A percentile compares a stretch with the other conserved stretches of the same genome.
Evolutionary conservation across 305 asterid genomes (phyloP).

Genomic region (Rubia tinctorum): DNA sequence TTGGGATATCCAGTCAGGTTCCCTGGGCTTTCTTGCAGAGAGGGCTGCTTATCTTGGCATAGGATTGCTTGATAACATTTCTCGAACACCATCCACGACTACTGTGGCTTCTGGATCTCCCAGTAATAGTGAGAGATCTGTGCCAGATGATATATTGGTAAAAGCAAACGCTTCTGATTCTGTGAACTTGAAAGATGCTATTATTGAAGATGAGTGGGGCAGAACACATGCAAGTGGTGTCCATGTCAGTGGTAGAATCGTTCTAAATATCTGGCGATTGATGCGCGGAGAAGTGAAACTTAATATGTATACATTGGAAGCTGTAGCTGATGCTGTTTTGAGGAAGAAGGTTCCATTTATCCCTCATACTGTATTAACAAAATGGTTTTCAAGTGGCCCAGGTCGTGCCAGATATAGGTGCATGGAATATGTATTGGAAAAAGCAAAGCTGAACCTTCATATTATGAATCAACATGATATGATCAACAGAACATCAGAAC

Average conservation of each 20-base stretch:
- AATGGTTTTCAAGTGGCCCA: constrained; percentile 94
- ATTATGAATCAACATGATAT: constrained; percentile 88
- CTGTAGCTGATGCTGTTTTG: constrained; percentile 88
- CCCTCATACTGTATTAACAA: constrained; percentile 65
- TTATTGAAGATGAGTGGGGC: constrained; percentile 99
- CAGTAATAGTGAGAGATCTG: constrained; percentile 35
- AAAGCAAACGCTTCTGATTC: constrained; percentile 43
- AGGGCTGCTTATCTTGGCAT: constrained; percentile 92
- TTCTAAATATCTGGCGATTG: constrained; percentile 92
- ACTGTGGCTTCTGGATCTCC: constrained; percentile 39
- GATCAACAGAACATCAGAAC: constrained; percentile 97
- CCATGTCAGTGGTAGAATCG: constrained; percentile 95
- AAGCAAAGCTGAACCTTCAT: constrained; percentile 80
- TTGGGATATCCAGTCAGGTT: constrained; percentile 96
- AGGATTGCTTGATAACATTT: constrained; percentile 69
- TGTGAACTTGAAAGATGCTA: constrained; percentile 43
- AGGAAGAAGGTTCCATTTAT: constrained; percentile 80
- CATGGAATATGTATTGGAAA: constrained; percentile 58
- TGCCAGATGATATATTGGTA: constrained; percentile 36
- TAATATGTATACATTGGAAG: constrained; percentile 77
- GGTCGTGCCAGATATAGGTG: constrained; percentile 78
- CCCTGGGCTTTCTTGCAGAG: constrained; percentile 98
- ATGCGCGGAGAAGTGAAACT: constrained; percentile 95
- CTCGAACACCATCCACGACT: constrained; percentile 63
- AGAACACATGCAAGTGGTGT: constrained; percentile 97